phyloP scores from a whole-genome alignment of 2,329 filamentous ascomycete species.

The Rutstroemia sydowiana region DNA sequence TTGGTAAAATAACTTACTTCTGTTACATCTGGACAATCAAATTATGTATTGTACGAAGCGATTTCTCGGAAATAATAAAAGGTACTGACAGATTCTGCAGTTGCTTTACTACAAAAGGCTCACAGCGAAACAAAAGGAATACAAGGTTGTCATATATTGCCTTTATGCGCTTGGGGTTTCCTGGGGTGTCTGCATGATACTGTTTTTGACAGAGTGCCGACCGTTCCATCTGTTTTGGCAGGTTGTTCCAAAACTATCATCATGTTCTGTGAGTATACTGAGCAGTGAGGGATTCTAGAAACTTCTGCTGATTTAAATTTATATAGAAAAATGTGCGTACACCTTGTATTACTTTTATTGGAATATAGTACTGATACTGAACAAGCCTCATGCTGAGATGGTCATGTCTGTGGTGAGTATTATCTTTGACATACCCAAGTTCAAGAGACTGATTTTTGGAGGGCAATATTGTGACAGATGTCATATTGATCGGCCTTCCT shows the following conservation, averaged over 20 bases:
- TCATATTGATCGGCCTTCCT: conserved; percentile 18
- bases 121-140: conserved; percentile 11
- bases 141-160: background rate
- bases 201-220: background rate
- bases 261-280: conserved; percentile 4
- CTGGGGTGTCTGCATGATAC: background rate
- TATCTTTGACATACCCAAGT: background rate
- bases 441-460: background rate
- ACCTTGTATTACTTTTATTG: background rate
- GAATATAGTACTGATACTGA: background rate
- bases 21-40: conserved; percentile 24
- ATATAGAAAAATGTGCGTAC: background rate
- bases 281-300: background rate
- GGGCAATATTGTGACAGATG: conserved; percentile 15
- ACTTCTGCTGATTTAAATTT: background rate
- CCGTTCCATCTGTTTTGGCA: conserved; percentile 3
- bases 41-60: conserved; percentile 18
- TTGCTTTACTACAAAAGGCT: conserved; percentile 20
- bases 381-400: background rate
- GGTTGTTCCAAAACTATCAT: background rate
- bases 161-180: background rate
- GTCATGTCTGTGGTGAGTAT: background rate
- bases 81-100: conserved; percentile 5
- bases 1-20: conserved; percentile 16
- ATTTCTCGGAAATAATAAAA: background rate